phyloP scores from a whole-genome alignment of 2,329 filamentous ascomycete genomes.

The Coniosporium tulheliwenetii region DNA sequence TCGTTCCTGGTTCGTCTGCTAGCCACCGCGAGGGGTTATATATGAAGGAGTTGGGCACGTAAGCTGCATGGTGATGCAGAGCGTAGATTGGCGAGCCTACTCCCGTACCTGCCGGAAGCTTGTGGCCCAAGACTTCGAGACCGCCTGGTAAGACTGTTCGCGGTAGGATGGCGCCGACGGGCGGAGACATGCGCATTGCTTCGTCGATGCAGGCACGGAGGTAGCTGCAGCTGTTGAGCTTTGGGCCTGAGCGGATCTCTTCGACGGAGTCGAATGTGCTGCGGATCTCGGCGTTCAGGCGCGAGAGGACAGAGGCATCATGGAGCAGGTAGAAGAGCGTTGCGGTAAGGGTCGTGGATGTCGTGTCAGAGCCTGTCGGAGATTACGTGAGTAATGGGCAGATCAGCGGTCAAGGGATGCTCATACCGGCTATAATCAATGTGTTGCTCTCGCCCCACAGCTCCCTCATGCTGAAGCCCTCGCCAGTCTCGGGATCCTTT shows the following conservation, averaged over 20 bases:
- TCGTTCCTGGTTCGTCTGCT: background rate
- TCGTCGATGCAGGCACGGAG: constrained; percentile 24
- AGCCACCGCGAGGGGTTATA: too few relatives aligned
- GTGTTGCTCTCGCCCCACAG: constrained; percentile 33
- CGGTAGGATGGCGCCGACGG: constrained; percentile 20
- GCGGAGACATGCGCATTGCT: constrained; percentile 23
- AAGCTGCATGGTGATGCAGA: too few relatives aligned
- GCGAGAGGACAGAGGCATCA: constrained; percentile 10
- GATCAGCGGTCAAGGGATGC: background rate
- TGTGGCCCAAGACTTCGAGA: constrained; percentile 15
- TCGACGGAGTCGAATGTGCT: constrained; percentile 17
- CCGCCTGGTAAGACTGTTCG: constrained; percentile 21
- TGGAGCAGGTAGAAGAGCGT: constrained; percentile 29
- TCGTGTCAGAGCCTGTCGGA: constrained; percentile 21
- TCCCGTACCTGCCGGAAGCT: constrained; percentile 18
- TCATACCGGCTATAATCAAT: constrained; percentile 29
- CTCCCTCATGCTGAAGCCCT: constrained; percentile 27
- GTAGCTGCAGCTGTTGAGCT: constrained; percentile 16
- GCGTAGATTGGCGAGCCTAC: constrained; percentile 21
- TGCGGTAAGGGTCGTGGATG: constrained; percentile 24
- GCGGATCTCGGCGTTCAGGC: constrained; percentile 17
- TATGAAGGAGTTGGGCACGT: too few relatives aligned
- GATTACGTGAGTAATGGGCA: too few relatives aligned
- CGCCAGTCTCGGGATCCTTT: constrained; percentile 28
- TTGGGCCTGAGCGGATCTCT: constrained; percentile 19